Evolutionary conservation across 2,329 filamentous ascomycete genomes (phyloP), one percentile per base, ranked within the genome.

Genomic region (Plectosphaerella cucumerina): DNA sequence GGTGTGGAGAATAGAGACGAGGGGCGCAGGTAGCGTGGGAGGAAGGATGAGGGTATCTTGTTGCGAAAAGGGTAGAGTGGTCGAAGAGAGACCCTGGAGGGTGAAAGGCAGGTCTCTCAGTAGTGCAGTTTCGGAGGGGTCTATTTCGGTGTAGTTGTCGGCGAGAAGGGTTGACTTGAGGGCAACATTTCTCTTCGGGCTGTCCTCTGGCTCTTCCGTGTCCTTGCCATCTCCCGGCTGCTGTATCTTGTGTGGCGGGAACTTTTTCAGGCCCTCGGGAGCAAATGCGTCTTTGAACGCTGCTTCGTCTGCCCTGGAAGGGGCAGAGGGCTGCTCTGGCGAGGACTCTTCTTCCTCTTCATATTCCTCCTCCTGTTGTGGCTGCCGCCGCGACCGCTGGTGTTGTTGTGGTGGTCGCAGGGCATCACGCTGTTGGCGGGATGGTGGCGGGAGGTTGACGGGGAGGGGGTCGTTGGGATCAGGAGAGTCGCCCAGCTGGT

Each of bases 51-150:
- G 72, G 3, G 81, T 82, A 20, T 84, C 82, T 21, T 83, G 76
- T 14, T 84, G 82, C 10, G 81, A 72, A 58, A 97, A 97, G 1
- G 85, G 80, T 37, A 97, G 73, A 56, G 92, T 90, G 1, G 87
- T 87, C 0, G 93, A 96, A 2, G 91, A 95, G 3, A 97, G 75
- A 1, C 94, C 94, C 69, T 97, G 94, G 0, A 97, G 75, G 1
- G 92, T 97, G 63, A 94, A 97, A 0, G 94, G 92, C 4, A 97
- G 75, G 63, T 97, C 93, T 58, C 87, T 81, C 20, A 92, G 71
- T 12, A 92, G 76, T 15, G 78, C 76, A 22, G 80, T 77, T 64
- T 92, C 88, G 1, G 82, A 72, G 1, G 86, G 85, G 22, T 82
- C 74, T 31, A 81, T 75, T 41, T 80, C 73, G 23, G 73, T 66